Conservation (phyloP, 2,329 filamentous ascomycete genomes). For the Diaporthe helianthi region DNA sequence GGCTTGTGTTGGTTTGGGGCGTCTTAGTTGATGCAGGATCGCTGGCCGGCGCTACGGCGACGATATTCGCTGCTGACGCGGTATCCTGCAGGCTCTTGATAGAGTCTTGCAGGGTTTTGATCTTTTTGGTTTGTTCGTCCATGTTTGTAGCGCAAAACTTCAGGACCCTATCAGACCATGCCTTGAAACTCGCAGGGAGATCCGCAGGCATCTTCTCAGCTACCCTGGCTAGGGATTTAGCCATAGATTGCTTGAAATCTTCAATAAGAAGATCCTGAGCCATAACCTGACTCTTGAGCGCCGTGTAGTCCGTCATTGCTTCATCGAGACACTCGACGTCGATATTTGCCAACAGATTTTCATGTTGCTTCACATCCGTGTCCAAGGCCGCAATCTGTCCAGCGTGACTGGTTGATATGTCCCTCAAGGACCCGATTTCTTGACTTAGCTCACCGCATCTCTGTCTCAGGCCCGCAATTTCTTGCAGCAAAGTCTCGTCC, state of each 20-base stretch:
- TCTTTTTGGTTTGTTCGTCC: neutral
- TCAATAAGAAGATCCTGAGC: constrained; percentile 2
- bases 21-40: neutral
- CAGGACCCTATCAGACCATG: constrained; percentile 15
- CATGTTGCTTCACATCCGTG: constrained; percentile 5
- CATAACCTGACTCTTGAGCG: neutral
- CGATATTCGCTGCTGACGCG: neutral
- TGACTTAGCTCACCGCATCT: neutral
- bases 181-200: neutral
- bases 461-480: neutral
- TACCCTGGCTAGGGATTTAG: neutral
- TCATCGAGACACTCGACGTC: constrained; percentile 22
- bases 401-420: neutral
- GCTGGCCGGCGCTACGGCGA: neutral
- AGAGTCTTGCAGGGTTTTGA: neutral
- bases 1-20: neutral
- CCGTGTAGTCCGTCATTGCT: neutral
- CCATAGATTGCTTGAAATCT: neutral
- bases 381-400: constrained; percentile 10
- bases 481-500: neutral
- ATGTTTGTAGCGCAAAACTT: neutral
- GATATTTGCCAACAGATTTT: constrained; percentile 1
- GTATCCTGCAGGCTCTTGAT: neutral
- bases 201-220: neutral
- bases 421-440: neutral